phyloP scores from a whole-genome alignment of 495 filamentous ascomycete species.

The Daldinia bambusicola region DNA sequence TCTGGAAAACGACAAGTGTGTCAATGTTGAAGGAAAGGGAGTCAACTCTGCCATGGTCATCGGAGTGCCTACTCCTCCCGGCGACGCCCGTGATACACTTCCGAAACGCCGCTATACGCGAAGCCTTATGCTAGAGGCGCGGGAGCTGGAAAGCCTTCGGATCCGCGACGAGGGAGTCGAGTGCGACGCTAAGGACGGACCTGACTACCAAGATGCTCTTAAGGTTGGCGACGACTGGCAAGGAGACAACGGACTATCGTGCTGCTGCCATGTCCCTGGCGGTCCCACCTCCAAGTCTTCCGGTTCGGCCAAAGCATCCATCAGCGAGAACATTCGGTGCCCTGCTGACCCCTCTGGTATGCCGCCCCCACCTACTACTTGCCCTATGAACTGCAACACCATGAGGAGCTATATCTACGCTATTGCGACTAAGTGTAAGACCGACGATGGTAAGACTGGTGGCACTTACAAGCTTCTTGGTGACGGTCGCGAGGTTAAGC shows the following conservation, averaged over 20 bases:
- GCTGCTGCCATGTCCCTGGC: constrained; percentile 28
- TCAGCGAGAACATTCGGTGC: constrained; percentile 22
- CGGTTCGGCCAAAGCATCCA: constrained; percentile 24
- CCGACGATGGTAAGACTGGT: constrained; percentile 17
- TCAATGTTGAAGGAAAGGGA: constrained; percentile 22
- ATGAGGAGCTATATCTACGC: constrained; percentile 30
- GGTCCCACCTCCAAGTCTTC: constrained; percentile 10
- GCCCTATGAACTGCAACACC: constrained; percentile 26
- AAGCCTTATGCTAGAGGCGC: constrained; percentile 13
- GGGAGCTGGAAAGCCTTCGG: background rate
- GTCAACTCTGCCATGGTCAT: constrained; percentile 32
- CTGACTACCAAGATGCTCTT: constrained; percentile 24
- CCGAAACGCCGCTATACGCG: constrained; percentile 9
- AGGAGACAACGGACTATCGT: constrained; percentile 14
- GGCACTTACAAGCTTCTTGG: background rate
- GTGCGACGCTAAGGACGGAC: constrained; percentile 15
- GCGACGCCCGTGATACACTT: background rate
- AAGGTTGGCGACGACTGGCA: constrained; percentile 31
- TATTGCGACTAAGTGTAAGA: constrained; percentile 34
- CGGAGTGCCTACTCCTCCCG: constrained; percentile 22
- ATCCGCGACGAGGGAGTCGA: constrained; percentile 1
- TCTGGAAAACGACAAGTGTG: constrained; percentile 22
- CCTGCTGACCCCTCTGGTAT: constrained; percentile 19
- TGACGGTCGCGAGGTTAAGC: constrained; percentile 1
- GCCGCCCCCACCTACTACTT: constrained; percentile 13